Evolutionary conservation across 106 monocot species (phyloP), one percentile per base, ranked within the genome.

Genomic region (Dendrobium nobile): DNA sequence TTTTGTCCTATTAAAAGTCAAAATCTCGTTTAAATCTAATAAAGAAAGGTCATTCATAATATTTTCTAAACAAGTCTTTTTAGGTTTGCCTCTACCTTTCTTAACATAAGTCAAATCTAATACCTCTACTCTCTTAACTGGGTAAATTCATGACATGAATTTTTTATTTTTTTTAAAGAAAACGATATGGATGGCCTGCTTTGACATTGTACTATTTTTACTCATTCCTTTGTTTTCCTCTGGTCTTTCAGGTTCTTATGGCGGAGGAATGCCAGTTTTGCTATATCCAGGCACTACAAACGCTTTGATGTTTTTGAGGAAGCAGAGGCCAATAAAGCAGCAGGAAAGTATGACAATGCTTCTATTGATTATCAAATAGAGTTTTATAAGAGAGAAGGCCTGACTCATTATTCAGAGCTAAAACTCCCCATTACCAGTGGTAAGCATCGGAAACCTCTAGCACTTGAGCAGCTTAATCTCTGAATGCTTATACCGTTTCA

Each of bases 291-390:
- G 82, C 98, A 95, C 78, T 99, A 95, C 75, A 94, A 74, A 77
- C 89, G 95, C 8, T 99, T 95, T 82, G 98, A 99, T 85, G 92
- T 99, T 58, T 99, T 91, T 87, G 98, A 87, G 80, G 98, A 99
- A 91, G 98, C 98, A 80, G 95, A 93, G 61, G 98, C 98, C 28
- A 99, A 99, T 77, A 99, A 95, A 84, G 91, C 89, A 73, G 98
- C 98, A 51, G 95, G 92, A 67, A 99, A 99, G 82, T 99, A 99
- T 86, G 91, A 98, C 75, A 99, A 95, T 86, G 73, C 93, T 19
- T 95, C 98, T 55, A 99, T 99, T 67, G 92, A 95, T 82, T 55
- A 87, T 31, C 95, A 99, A 83, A 92, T 99, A 41, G 93, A 90
- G 7, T 99, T 95, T 73, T 95, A 99, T 72, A 88, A 75, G 82